phyloP scores from a whole-genome alignment of 2,329 filamentous ascomycete genomes.

The Hymenoscyphus scutula region DNA sequence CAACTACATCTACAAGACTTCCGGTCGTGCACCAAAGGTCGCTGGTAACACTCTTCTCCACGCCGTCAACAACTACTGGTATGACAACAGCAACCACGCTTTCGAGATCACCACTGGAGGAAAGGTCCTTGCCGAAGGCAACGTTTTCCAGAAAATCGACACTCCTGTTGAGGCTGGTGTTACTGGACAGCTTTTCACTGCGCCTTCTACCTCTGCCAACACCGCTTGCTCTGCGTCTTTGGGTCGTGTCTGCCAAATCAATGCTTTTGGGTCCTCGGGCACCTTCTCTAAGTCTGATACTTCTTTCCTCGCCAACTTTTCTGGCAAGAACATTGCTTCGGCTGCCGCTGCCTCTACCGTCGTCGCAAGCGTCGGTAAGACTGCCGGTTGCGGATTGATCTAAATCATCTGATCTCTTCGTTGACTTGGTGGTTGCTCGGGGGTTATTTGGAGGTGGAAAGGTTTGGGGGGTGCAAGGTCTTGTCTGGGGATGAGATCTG shows the following conservation, averaged over 20 bases:
- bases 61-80: constrained; percentile 45
- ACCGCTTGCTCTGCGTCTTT: constrained; percentile 22
- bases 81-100: constrained; percentile 43
- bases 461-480: too few species aligned
- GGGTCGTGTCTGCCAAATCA: constrained; percentile 23
- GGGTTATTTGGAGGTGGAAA: neutral
- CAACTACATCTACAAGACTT: constrained; percentile 46
- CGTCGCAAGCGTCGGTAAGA: constrained; percentile 7
- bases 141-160: constrained; percentile 43
- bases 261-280: constrained; percentile 30
- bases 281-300: constrained; percentile 32
- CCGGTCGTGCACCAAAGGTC: constrained; percentile 45
- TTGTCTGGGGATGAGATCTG: too few species aligned
- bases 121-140: constrained; percentile 44
- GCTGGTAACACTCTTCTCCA: constrained; percentile 40
- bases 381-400: constrained; percentile 26
- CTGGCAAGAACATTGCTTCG: constrained; percentile 33
- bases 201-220: constrained; percentile 23
- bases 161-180: constrained; percentile 32
- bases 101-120: constrained; percentile 41
- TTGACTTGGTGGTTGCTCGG: neutral
- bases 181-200: constrained; percentile 24
- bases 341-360: constrained; percentile 23
- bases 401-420: neutral
- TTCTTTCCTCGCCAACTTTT: constrained; percentile 35